A percentile compares a stretch with the other conserved stretches of the same genome.
Evolutionary conservation across 148 eudicot species (phyloP).

Genomic region (Nyssa sinensis): DNA sequence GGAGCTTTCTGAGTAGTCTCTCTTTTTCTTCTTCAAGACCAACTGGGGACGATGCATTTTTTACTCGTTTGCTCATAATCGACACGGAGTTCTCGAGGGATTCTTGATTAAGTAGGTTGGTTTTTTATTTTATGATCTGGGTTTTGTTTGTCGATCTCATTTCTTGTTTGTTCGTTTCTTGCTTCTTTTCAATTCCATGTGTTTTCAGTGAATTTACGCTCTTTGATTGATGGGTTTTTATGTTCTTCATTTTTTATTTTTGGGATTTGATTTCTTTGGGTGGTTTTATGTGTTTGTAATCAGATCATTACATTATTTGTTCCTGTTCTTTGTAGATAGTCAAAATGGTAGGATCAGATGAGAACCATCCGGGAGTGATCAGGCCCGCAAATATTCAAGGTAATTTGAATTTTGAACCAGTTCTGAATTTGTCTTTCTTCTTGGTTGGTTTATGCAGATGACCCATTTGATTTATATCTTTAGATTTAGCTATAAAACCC

Average conservation of each 20-base stretch:
- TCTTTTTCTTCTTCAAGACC: conserved; percentile 18
- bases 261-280: conserved; percentile 3
- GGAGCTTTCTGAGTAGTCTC: conserved; percentile 29
- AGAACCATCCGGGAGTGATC: conserved; percentile 55
- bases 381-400: conserved; percentile 50
- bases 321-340: conserved; percentile 19
- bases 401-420: conserved; percentile 24
- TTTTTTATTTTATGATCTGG: conserved; percentile 16
- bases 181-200: not conserved
- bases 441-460: not conserved
- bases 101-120: conserved; percentile 15
- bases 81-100: not conserved
- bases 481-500: conserved; percentile 17
- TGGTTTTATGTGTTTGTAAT: not conserved
- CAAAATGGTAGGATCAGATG: conserved; percentile 66
- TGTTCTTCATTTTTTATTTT: not conserved
- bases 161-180: conserved; percentile 11
- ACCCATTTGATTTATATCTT: not conserved
- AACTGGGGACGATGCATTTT: not conserved
- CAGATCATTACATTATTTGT: too few species aligned
- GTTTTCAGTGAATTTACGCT: not conserved
- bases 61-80: conserved; percentile 3
- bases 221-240: not conserved
- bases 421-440: not conserved
- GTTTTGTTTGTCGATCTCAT: conserved; percentile 13